A percentile compares a stretch with the other conserved stretches of the same genome.
These are phyloP conservation scores for Xylariales sp. DNA, from an alignment of 2,329 filamentous ascomycete genomes.

Conservation along the genomic window DNA sequence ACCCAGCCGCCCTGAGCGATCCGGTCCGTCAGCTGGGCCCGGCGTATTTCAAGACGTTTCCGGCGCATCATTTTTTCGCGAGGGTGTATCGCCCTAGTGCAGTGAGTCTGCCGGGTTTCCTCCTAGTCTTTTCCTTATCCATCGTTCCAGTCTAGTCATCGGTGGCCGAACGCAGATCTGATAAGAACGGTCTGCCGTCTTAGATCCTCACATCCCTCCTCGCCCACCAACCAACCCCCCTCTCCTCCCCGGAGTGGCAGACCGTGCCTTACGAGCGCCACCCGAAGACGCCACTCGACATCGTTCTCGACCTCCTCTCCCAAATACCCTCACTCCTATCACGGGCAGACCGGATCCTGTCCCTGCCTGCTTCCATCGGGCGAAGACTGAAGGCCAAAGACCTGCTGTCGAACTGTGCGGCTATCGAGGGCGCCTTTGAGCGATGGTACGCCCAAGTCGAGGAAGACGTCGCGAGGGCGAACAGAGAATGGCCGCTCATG, in stretches of 20 bases:
- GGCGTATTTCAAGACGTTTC: conserved; percentile 43
- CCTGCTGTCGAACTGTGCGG: conserved; percentile 42
- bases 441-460: conserved; percentile 38
- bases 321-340: conserved; percentile 43
- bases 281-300: conserved; percentile 46
- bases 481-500: conserved; percentile 23
- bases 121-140: conserved; percentile 40
- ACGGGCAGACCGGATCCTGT: conserved; percentile 37
- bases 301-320: conserved; percentile 46
- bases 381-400: conserved; percentile 43
- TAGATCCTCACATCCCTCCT: conserved; percentile 45
- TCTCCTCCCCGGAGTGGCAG: conserved; percentile 48
- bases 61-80: conserved; percentile 54
- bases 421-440: conserved; percentile 42
- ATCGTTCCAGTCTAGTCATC: conserved; percentile 23
- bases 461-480: conserved; percentile 17
- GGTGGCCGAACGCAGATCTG: no score
- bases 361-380: conserved; percentile 32
- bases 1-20: conserved; percentile 29
- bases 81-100: conserved; percentile 49
- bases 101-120: conserved; percentile 33
- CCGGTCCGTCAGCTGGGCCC: conserved; percentile 40
- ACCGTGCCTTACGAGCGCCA: conserved; percentile 47
- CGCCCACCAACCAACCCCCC: conserved; percentile 44
- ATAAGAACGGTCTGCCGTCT: background rate